phyloP scores from a whole-genome alignment of 768 basidiomycete genomes.

The Psilocybe tampanensis region DNA sequence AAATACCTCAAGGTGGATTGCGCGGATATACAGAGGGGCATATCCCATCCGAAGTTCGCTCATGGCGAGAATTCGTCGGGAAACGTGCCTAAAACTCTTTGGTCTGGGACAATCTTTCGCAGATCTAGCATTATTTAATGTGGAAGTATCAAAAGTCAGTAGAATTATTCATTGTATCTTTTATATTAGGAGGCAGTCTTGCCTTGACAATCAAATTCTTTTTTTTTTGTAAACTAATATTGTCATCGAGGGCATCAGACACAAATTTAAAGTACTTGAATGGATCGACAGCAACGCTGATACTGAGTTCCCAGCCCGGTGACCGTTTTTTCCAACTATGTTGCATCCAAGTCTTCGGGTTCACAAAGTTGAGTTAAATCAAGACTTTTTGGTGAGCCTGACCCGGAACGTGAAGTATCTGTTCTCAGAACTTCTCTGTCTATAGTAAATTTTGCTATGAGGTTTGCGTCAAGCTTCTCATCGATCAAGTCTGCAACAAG shows the following conservation, averaged over 20 bases:
- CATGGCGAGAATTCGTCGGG: constrained; percentile 91
- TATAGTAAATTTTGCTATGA: constrained; percentile 65
- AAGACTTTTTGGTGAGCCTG: constrained; percentile 38
- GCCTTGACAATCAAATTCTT: background rate
- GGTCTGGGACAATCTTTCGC: background rate
- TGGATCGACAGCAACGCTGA: too few relatives aligned
- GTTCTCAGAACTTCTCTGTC: constrained; percentile 39
- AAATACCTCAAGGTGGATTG: constrained; percentile 81
- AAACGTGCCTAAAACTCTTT: constrained; percentile 49
- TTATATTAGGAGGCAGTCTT: background rate
- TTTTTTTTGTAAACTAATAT: background rate
- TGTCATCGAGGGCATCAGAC: too few relatives aligned
- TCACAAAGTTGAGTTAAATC: constrained; percentile 52
- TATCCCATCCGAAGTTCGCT: constrained; percentile 88
- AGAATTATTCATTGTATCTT: constrained; percentile 14
- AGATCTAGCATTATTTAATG: constrained; percentile 12
- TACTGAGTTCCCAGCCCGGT: too few relatives aligned
- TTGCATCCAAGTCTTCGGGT: constrained; percentile 41
- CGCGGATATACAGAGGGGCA: constrained; percentile 81
- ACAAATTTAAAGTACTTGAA: too few relatives aligned
- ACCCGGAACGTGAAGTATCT: constrained; percentile 37
- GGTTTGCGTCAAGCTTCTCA: constrained; percentile 53
- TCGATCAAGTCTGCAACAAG: constrained; percentile 77
- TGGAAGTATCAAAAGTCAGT: constrained; percentile 9
- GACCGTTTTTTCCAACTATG: too few relatives aligned